phyloP scores from a whole-genome alignment of 2,329 filamentous ascomycete genomes.

The Colletotrichum orbiculare region DNA sequence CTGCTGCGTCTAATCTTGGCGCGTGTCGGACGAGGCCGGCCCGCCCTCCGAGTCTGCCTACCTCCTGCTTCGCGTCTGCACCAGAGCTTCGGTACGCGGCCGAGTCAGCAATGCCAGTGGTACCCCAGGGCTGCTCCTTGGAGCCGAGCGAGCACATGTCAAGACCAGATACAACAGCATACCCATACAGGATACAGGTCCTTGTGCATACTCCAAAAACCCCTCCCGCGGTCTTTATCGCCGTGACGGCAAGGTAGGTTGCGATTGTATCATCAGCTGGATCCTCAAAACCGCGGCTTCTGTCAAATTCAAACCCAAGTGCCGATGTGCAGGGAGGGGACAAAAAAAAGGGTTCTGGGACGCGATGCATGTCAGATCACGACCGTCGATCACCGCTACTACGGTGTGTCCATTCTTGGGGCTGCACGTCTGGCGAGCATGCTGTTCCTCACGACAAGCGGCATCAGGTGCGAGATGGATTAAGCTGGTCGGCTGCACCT shows the following conservation, averaged over 20 bases:
- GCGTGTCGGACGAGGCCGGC: slow-evolving; percentile 30
- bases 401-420: too few species aligned
- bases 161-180: background rate
- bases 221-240: background rate
- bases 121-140: slow-evolving; percentile 5
- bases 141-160: slow-evolving; percentile 7
- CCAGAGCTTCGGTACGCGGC: slow-evolving; percentile 2
- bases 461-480: too few species aligned
- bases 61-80: background rate
- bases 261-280: slow-evolving; percentile 24
- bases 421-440: too few species aligned
- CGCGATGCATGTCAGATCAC: slow-evolving; percentile 6
- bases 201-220: too few species aligned
- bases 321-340: slow-evolving; percentile 2
- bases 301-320: background rate
- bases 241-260: slow-evolving; percentile 23
- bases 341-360: too few species aligned
- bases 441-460: too few species aligned
- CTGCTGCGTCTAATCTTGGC: slow-evolving; percentile 31
- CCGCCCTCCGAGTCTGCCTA: slow-evolving; percentile 13
- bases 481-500: too few species aligned
- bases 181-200: background rate
- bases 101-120: background rate
- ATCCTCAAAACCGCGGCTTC: slow-evolving; percentile 1
- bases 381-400: background rate